Conservation (phyloP, 306 rosid species). For the Vigna angularis region DNA sequence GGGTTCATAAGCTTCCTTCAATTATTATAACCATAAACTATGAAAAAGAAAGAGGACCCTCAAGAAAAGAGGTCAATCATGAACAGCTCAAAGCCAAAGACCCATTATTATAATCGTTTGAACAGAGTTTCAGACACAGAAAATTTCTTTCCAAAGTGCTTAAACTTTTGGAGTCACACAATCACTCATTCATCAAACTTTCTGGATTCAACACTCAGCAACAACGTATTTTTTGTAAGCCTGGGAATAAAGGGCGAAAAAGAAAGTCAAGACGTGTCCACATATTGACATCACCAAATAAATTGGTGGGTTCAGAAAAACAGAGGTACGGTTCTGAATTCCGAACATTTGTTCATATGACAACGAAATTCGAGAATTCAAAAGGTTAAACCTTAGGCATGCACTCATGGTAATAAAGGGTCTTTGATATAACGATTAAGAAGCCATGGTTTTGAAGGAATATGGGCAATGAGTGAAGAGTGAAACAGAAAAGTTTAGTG, state of each 20-base stretch:
- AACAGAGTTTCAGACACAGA: conserved; percentile 42
- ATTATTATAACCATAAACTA: conserved; percentile 19
- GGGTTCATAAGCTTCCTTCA: conserved; percentile 35
- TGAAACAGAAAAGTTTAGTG: conserved; percentile 31
- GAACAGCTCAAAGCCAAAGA: conserved; percentile 36
- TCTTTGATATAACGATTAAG: background rate
- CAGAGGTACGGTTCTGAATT: conserved; percentile 19
- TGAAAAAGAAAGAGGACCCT: background rate
- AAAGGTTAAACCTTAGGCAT: background rate
- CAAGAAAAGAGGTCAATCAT: background rate
- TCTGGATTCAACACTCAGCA: conserved; percentile 28
- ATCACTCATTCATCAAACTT: conserved; percentile 35
- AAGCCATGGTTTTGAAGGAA: conserved; percentile 23
- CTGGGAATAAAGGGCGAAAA: background rate
- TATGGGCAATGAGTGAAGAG: conserved; percentile 13
- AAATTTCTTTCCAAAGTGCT: conserved; percentile 41
- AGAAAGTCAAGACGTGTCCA: background rate
- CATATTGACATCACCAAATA: conserved; percentile 8
- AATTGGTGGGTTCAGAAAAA: background rate
- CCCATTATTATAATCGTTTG: conserved; percentile 17
- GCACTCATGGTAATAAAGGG: background rate
- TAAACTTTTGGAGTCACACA: conserved; percentile 48
- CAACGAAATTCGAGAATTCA: conserved; percentile 1
- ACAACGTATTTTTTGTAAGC: conserved; percentile 5
- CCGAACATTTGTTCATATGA: background rate